Evolutionary conservation across 2,329 filamentous ascomycete species (phyloP), one percentile per base, ranked within the genome.

Genomic region (Pseudogymnoascus verrucosus): DNA sequence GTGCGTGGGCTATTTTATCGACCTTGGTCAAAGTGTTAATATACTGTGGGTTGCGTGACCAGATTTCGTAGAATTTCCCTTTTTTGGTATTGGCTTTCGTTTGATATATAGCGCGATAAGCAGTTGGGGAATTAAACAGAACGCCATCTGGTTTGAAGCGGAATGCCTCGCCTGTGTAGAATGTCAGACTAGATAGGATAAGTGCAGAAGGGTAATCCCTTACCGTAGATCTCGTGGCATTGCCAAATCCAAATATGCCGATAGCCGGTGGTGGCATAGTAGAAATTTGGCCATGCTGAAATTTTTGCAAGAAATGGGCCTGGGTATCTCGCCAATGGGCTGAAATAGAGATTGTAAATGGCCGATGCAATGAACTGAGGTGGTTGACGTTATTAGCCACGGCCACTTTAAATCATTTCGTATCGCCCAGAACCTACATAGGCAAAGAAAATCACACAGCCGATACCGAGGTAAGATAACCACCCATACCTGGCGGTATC

Each of bases 41-140:
- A n/a, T 39, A 21, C n/a, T 63, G 21, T 6, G 37, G 4, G 31
- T 65, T 63, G 6, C 60, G 39, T 10, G 42, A 11, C 60, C 31
- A 64, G 11, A 60, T 34, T 12, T 60, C 23, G 34, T 67, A 67
- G 40, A 67, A 62, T 10, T 62, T 61, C 12, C 51, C 62, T 36
- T 63, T 65, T 23, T 63, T 65, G 23, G 64, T 60, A 31, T 66
- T 66, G 12, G 63, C 63, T 28, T 23, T 63, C 5, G 36, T 47
- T 16, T 36, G 14, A 31, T 67, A 63, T 40, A 67, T 66, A 19
- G 23, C 23, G 5, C 42, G 59, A 36, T 63, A 64, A 8, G 61
- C 63, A 40, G n/a, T 42, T 21, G 65, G 64, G 3, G 60, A 60
- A 28, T 64, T 64, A 39, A 67, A 62, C 7, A 67, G 36, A 21